A percentile compares a stretch with the other conserved stretches of the same genome.
phyloP scores from a whole-genome alignment of 768 basidiomycete genomes.

The Leucocoprinus leucothites region DNA sequence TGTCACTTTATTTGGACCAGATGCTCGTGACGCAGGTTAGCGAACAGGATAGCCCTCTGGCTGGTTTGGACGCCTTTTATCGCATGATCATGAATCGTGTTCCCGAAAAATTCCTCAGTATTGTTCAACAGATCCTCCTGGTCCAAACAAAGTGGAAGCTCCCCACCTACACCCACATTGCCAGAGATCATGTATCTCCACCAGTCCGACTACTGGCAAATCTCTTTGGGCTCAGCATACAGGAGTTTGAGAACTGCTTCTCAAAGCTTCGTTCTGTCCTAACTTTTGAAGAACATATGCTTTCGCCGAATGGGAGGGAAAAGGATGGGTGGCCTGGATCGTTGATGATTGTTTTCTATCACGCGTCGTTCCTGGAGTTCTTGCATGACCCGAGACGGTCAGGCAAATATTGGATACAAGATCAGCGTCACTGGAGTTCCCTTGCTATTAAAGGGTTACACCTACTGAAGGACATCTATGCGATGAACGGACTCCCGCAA shows the following conservation, averaged over 20 bases:
- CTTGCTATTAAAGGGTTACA: no score
- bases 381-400: neutral
- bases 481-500: no score
- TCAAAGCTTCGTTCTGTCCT: neutral
- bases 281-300: neutral
- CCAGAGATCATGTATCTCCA: no score
- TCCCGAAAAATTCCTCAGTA: neutral
- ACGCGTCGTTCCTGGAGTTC: constrained; percentile 4
- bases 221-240: no score
- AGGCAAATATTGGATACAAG: neutral
- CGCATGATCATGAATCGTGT: neutral
- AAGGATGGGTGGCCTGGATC: neutral
- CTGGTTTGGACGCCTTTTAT: neutral
- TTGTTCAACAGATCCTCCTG: neutral
- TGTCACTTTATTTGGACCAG: neutral
- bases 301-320: neutral
- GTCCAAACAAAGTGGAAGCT: no score
- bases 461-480: no score
- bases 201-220: no score
- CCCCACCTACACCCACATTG: no score
- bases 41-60: no score
- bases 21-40: no score
- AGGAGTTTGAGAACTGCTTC: neutral
- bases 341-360: neutral
- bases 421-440: no score